A percentile compares a stretch with the other conserved stretches of the same genome.
phyloP scores from a whole-genome alignment of 352 stramenopile genomes.

The Pythium rishiriense region DNA sequence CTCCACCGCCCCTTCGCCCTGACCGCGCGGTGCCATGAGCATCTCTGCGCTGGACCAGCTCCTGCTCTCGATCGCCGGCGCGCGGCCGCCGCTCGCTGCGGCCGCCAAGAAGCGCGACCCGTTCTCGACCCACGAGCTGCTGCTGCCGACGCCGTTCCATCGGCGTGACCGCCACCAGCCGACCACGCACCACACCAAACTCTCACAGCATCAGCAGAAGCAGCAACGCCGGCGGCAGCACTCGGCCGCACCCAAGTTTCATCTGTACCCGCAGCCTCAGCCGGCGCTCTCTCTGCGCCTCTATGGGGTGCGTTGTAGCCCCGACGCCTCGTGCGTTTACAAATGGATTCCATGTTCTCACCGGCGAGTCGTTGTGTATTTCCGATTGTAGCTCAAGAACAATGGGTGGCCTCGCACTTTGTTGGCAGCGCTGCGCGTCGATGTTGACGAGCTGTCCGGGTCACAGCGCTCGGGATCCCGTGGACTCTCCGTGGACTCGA shows the following conservation, averaged over 20 bases:
- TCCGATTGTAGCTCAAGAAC: conserved; percentile 20
- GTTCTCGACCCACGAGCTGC: not conserved
- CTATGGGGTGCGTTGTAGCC: conserved; percentile 12
- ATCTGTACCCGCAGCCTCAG: not conserved
- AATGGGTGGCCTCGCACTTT: conserved; percentile 10
- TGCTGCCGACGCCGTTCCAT: conserved; percentile 5
- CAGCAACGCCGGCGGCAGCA: conserved; percentile 3
- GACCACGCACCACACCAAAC: no score
- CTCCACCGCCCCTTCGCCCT: no score
- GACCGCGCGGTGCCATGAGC: conserved; percentile 14
- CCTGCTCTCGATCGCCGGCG: conserved; percentile 16
- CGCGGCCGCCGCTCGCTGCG: conserved; percentile 12
- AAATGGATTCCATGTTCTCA: not conserved
- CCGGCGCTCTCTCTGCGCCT: conserved; percentile 4
- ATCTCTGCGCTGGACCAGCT: conserved; percentile 26
- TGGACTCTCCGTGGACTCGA: conserved; percentile 4
- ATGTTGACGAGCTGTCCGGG: conserved; percentile 1
- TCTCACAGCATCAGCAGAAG: not conserved
- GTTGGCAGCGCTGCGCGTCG: conserved; percentile 9
- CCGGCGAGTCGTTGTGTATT: not conserved
- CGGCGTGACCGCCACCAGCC: not conserved
- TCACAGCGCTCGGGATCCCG: not conserved
- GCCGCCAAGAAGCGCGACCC: conserved; percentile 13
- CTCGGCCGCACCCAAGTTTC: not conserved
- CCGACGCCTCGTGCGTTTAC: not conserved